Evolutionary conservation across 371 early-diverging fungal genomes (phyloP).

Genomic region (Syncephalastrum racemosum): DNA sequence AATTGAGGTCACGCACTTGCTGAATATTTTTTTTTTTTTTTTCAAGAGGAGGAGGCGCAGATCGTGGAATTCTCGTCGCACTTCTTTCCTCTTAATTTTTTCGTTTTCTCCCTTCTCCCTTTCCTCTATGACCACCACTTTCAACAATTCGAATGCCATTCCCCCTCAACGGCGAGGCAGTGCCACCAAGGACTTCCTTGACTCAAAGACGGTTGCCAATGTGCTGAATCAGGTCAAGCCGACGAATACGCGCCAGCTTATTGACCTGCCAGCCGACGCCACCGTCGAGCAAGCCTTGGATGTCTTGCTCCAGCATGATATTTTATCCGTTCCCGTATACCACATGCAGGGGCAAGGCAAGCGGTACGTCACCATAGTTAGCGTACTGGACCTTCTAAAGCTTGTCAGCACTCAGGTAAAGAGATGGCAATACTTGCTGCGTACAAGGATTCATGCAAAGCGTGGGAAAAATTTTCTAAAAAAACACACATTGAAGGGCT

Average conservation of each 20-base stretch:
- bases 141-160: constrained; percentile 7
- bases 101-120: constrained; percentile 9
- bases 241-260: constrained; percentile 29
- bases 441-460: constrained; percentile 11
- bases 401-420: constrained; percentile 42
- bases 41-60: no score
- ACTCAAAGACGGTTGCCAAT: constrained; percentile 47
- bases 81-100: constrained; percentile 3
- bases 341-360: constrained; percentile 34
- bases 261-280: constrained; percentile 53
- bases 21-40: neutral
- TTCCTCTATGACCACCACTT: constrained; percentile 9
- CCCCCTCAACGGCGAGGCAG: constrained; percentile 7
- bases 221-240: constrained; percentile 42
- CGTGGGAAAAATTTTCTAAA: constrained; percentile 25
- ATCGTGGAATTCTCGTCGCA: neutral
- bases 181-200: constrained; percentile 32
- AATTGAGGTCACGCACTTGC: neutral
- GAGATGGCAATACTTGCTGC: constrained; percentile 4
- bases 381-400: constrained; percentile 55
- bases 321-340: constrained; percentile 63
- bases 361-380: constrained; percentile 55
- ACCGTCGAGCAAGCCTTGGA: constrained; percentile 64
- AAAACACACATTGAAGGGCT: neutral
- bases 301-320: constrained; percentile 51